These are phyloP conservation scores for Amanita rubescens DNA, from an alignment of 768 basidiomycete genomes.

Conservation along the genomic window DNA sequence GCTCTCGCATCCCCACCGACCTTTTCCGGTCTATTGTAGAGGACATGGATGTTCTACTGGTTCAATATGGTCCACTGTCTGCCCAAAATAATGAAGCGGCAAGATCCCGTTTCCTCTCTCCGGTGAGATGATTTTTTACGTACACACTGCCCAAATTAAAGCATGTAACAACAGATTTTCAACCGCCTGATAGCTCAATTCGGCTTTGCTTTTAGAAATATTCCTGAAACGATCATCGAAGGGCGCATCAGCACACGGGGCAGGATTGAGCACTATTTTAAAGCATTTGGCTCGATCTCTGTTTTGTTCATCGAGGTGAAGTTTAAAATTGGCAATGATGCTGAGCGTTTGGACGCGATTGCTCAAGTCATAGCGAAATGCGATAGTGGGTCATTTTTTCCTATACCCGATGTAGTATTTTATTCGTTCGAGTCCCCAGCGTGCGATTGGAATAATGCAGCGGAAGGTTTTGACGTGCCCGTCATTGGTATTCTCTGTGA, in stretches of 20 bases:
- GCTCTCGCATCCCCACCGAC: slow-evolving; percentile 17
- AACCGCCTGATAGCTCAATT: slow-evolving; percentile 15
- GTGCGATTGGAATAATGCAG: neutral
- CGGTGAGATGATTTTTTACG: slow-evolving; percentile 9
- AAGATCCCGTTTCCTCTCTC: slow-evolving; percentile 17
- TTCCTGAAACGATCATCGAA: slow-evolving; percentile 13
- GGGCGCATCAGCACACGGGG: slow-evolving; percentile 2
- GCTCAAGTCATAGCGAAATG: neutral
- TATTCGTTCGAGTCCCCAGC: neutral
- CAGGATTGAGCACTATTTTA: slow-evolving; percentile 15
- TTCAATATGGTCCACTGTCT: slow-evolving; percentile 14
- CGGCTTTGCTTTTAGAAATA: slow-evolving; percentile 13
- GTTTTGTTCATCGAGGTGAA: slow-evolving; percentile 17
- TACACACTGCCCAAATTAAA: slow-evolving; percentile 8
- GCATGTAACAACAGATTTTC: slow-evolving; percentile 12
- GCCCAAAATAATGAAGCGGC: slow-evolving; percentile 15
- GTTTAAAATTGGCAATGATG: slow-evolving; percentile 11
- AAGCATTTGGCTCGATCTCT: slow-evolving; percentile 14
- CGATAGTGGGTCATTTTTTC: slow-evolving; percentile 4
- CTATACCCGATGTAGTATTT: neutral
- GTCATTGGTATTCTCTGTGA: slow-evolving; percentile 13
- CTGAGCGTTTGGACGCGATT: slow-evolving; percentile 7
- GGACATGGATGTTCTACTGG: slow-evolving; percentile 15
- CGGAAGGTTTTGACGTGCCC: neutral
- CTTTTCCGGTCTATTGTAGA: slow-evolving; percentile 16